Conservation (phyloP, 768 basidiomycete genomes). For the Filobasidium floriforme region DNA sequence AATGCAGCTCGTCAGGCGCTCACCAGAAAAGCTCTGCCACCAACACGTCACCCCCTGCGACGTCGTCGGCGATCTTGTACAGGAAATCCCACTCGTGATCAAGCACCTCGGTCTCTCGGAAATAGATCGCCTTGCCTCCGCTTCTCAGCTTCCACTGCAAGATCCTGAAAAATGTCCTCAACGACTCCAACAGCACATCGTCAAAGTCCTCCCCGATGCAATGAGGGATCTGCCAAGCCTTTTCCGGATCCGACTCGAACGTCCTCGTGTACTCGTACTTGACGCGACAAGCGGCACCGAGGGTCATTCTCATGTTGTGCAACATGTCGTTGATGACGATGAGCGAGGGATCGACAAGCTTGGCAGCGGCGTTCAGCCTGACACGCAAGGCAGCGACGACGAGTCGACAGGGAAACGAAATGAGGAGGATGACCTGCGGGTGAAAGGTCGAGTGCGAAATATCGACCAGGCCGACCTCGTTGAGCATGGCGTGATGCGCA, state of each 20-base stretch:
- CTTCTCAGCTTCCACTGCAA: conserved; percentile 95
- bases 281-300: conserved; percentile 87
- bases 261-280: conserved; percentile 93
- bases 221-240: conserved; percentile 78
- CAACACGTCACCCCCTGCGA: conserved; percentile 74
- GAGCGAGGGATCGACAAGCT: conserved; percentile 76
- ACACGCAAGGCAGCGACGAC: conserved; percentile 84
- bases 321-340: conserved; percentile 90
- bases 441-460: conserved; percentile 56
- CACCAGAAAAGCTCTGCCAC: conserved; percentile 96
- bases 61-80: conserved; percentile 80
- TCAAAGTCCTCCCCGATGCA: conserved; percentile 90
- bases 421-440: conserved; percentile 76
- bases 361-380: conserved; percentile 70
- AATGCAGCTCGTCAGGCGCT: conserved; percentile 30
- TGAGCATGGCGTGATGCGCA: conserved; percentile 64
- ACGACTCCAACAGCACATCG: conserved; percentile 71
- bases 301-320: conserved; percentile 81
- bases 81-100: conserved; percentile 95
- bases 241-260: conserved; percentile 71
- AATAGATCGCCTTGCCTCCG: conserved; percentile 81
- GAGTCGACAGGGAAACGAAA: conserved; percentile 92
- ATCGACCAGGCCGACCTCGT: conserved; percentile 75
- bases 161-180: conserved; percentile 83
- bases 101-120: conserved; percentile 96